A percentile compares a stretch with the other conserved stretches of the same genome.
phyloP scores from a whole-genome alignment of 768 basidiomycete genomes.

The Candolleomyces aberdarensis region DNA sequence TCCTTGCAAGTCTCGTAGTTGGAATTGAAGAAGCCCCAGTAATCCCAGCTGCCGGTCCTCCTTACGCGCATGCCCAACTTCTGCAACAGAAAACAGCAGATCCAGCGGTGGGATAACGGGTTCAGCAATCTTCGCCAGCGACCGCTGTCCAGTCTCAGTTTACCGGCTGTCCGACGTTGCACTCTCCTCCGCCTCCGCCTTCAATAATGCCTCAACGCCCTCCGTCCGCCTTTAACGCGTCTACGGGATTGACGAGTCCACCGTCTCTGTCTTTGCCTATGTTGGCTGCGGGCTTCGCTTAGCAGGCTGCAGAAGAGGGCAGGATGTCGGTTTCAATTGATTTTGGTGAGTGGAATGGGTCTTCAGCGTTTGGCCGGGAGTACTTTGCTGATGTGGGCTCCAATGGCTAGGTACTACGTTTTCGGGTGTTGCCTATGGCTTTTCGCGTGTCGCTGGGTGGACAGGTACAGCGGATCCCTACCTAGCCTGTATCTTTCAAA shows the following conservation, averaged over 20 bases:
- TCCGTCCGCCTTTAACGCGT: slow-evolving; percentile 22
- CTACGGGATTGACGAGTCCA: slow-evolving; percentile 15
- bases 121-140: background rate
- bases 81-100: slow-evolving; percentile 15
- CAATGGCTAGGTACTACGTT: slow-evolving; percentile 70
- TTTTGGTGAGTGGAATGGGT: slow-evolving; percentile 69
- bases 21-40: background rate
- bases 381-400: background rate
- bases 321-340: slow-evolving; percentile 82
- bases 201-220: slow-evolving; percentile 22
- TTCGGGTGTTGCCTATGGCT: slow-evolving; percentile 86
- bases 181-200: slow-evolving; percentile 18
- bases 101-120: too few species aligned
- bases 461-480: slow-evolving; percentile 77
- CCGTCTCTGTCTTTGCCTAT: slow-evolving; percentile 12
- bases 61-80: slow-evolving; percentile 23
- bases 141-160: slow-evolving; percentile 15
- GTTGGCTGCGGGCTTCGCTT: slow-evolving; percentile 1
- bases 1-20: too few species aligned
- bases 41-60: slow-evolving; percentile 33
- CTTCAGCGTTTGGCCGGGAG: slow-evolving; percentile 73
- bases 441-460: slow-evolving; percentile 79
- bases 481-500: slow-evolving; percentile 84
- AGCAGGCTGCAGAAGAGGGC: slow-evolving; percentile 48
- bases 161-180: slow-evolving; percentile 18